Percentiles rank a stretch among this genome's conserved stretches.
phyloP scores from a whole-genome alignment of 2,329 filamentous ascomycete genomes.

The Cladosporium velox region DNA sequence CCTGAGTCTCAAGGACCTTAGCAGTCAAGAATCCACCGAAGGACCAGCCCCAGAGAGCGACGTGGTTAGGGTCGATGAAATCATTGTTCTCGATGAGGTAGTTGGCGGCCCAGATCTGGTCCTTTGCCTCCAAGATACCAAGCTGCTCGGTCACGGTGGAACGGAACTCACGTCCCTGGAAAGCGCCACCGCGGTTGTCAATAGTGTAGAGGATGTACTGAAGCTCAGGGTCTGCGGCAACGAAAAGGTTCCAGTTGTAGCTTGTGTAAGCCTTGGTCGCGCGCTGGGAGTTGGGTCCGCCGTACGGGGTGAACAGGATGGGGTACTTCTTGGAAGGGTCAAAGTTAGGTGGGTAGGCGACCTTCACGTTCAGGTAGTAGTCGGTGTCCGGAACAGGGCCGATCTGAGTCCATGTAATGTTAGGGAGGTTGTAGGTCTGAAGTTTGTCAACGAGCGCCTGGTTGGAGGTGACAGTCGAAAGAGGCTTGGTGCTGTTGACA shows the following conservation, averaged over 20 bases:
- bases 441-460: conserved; percentile 58
- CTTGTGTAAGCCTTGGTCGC: conserved; percentile 59
- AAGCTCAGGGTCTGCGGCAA: conserved; percentile 67
- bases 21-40: conserved; percentile 67
- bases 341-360: conserved; percentile 66
- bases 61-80: conserved; percentile 60
- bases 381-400: conserved; percentile 39
- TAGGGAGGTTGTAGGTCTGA: conserved; percentile 62
- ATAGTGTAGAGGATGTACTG: conserved; percentile 68
- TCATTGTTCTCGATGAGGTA: conserved; percentile 52
- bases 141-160: conserved; percentile 60
- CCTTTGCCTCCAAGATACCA: conserved; percentile 63
- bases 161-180: conserved; percentile 64
- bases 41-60: conserved; percentile 70
- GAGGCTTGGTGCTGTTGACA: conserved; percentile 55
- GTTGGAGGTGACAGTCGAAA: conserved; percentile 64
- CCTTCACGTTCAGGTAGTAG: conserved; percentile 64
- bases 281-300: conserved; percentile 65
- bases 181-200: conserved; percentile 68
- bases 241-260: conserved; percentile 63
- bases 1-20: conserved; percentile 61
- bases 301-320: conserved; percentile 67
- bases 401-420: conserved; percentile 65
- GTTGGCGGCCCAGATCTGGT: conserved; percentile 68
- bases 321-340: conserved; percentile 65